A percentile compares a stretch with the other conserved stretches of the same genome.
phyloP scores from a whole-genome alignment of 176 grass and related monocot genomes.

The Poa pratensis region DNA sequence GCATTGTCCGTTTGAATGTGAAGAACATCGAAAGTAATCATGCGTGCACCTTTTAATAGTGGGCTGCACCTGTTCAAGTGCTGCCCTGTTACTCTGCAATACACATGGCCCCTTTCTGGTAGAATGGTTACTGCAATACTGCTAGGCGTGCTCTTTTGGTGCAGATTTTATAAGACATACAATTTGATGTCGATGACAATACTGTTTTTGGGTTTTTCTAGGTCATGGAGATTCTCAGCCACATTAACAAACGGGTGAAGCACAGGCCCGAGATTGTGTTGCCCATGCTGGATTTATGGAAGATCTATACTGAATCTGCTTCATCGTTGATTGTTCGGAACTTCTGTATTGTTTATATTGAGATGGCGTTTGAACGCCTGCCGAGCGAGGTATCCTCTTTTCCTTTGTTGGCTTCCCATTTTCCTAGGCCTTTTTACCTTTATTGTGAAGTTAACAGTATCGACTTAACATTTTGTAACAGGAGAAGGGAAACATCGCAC shows the following conservation, averaged over 20 bases:
- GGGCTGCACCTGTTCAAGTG: neutral
- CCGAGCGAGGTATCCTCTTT: slow-evolving; percentile 52
- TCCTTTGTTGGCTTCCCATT: neutral
- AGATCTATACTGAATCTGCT: slow-evolving; percentile 71
- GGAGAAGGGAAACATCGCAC: slow-evolving; percentile 76
- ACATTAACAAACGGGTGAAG: slow-evolving; percentile 95
- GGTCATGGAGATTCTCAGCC: slow-evolving; percentile 94
- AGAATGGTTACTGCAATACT: neutral
- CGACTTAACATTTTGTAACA: slow-evolving; percentile 40
- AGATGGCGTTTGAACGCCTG: slow-evolving; percentile 94
- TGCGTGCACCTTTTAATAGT: neutral
- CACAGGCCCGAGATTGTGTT: slow-evolving; percentile 70
- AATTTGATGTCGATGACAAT: neutral
- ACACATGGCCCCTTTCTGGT: neutral
- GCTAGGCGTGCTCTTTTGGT: neutral
- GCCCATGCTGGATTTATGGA: slow-evolving; percentile 89
- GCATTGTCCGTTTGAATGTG: neutral
- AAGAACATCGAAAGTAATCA: neutral
- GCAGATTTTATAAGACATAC: neutral
- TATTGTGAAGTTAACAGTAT: slow-evolving; percentile 28
- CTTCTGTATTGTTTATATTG: slow-evolving; percentile 87
- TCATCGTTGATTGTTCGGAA: slow-evolving; percentile 70
- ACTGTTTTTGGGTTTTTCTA: slow-evolving; percentile 23
- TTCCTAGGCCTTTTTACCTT: neutral
- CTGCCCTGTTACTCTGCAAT: slow-evolving; percentile 10